phyloP scores from a whole-genome alignment of 164 flowering plant species.

The Chimonanthus salicifolius region DNA sequence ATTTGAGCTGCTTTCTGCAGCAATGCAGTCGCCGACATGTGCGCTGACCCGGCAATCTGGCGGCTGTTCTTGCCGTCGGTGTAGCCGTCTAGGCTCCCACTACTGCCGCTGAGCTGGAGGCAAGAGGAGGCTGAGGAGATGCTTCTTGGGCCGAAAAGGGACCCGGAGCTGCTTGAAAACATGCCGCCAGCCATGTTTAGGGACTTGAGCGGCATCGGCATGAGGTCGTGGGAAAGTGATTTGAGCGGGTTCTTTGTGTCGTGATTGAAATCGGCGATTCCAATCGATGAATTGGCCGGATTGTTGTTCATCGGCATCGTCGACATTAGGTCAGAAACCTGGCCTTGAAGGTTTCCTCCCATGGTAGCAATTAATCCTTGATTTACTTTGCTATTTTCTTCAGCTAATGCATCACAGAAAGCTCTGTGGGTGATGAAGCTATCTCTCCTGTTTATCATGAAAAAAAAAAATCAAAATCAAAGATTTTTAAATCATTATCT shows the following conservation, averaged over 20 bases:
- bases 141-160: slow-evolving; percentile 44
- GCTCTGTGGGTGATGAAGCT: slow-evolving; percentile 61
- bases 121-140: slow-evolving; percentile 48
- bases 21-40: slow-evolving; percentile 51
- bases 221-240: slow-evolving; percentile 45
- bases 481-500: too few species aligned
- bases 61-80: slow-evolving; percentile 25
- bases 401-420: slow-evolving; percentile 53
- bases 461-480: background rate
- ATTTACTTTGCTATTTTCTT: slow-evolving; percentile 41
- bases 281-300: slow-evolving; percentile 5
- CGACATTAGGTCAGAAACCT: slow-evolving; percentile 22
- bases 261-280: slow-evolving; percentile 25
- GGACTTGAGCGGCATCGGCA: slow-evolving; percentile 49
- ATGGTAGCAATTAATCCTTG: slow-evolving; percentile 20
- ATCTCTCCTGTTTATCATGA: slow-evolving; percentile 40
- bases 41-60: slow-evolving; percentile 13
- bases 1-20: slow-evolving; percentile 62
- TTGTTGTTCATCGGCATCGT: slow-evolving; percentile 22
- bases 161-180: slow-evolving; percentile 47
- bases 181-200: slow-evolving; percentile 38
- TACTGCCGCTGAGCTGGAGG: slow-evolving; percentile 43
- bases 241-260: slow-evolving; percentile 46
- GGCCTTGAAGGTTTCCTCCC: slow-evolving; percentile 23
- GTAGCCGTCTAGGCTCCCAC: slow-evolving; percentile 36